Evolutionary conservation across 108 stramenopile species (phyloP).

Genomic region (Discostella stelligeroides): DNA sequence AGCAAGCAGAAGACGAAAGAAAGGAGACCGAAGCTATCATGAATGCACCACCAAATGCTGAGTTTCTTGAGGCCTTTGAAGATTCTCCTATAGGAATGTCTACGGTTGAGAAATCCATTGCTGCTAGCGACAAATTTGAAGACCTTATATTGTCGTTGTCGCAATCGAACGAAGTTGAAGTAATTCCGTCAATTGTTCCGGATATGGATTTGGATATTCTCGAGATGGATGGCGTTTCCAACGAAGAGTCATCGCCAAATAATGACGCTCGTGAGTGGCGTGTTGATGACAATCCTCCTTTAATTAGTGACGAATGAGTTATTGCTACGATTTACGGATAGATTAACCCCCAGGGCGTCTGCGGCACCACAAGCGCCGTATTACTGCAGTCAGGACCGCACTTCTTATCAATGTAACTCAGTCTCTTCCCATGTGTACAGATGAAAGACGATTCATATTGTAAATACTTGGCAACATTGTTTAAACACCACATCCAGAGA

Average conservation of each 20-base stretch:
- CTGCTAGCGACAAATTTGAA: constrained; percentile 15
- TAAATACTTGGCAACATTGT: too few species aligned
- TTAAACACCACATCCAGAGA: too few species aligned
- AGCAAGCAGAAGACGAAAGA: constrained; percentile 64
- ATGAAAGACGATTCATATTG: too few species aligned
- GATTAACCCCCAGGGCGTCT: too few species aligned
- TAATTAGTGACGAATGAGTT: too few species aligned
- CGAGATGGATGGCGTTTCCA: not conserved
- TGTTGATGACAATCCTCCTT: too few species aligned
- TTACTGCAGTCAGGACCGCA: too few species aligned
- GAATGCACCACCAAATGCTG: constrained; percentile 67
- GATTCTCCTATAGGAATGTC: constrained; percentile 6
- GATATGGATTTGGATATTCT: constrained; percentile 15
- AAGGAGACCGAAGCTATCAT: constrained; percentile 88
- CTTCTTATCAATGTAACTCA: too few species aligned
- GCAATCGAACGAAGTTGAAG: not conserved
- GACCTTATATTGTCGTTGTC: constrained; percentile 17
- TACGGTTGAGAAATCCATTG: constrained; percentile 11
- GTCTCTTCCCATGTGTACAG: too few species aligned
- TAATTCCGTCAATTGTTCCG: not conserved
- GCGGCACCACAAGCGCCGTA: too few species aligned
- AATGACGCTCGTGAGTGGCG: not conserved
- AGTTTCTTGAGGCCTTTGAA: constrained; percentile 38
- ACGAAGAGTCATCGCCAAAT: not conserved
- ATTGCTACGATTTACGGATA: too few species aligned